A percentile compares a stretch with the other conserved stretches of the same genome.
Evolutionary conservation across 805 yeast species (phyloP).

Genomic region (Saccharomycopsis fibuligera): DNA sequence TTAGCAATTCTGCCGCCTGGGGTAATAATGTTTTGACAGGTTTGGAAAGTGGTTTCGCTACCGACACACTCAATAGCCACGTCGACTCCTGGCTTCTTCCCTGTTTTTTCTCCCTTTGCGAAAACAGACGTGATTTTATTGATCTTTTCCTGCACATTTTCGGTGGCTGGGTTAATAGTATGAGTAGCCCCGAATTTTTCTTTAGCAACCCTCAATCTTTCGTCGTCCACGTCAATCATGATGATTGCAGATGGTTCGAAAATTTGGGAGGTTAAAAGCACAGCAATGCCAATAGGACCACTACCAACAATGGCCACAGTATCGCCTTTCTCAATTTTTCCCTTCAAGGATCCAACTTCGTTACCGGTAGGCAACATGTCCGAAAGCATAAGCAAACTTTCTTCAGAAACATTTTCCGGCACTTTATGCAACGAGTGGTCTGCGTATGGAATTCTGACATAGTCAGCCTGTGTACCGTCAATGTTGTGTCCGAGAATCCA

Average conservation of each 20-base stretch:
- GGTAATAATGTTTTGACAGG: constrained; percentile 47
- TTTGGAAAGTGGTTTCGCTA: constrained; percentile 52
- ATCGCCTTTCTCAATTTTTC: constrained; percentile 47
- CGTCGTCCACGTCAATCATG: constrained; percentile 54
- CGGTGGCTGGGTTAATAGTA: constrained; percentile 43
- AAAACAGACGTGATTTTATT: constrained; percentile 27
- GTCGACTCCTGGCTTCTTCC: constrained; percentile 46
- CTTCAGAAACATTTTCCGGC: not conserved
- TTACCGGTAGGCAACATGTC: constrained; percentile 65
- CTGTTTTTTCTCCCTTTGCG: constrained; percentile 26
- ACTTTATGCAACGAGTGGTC: too few relatives aligned
- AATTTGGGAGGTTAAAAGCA: constrained; percentile 48
- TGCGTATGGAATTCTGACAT: too few relatives aligned
- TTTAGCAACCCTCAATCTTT: constrained; percentile 51
- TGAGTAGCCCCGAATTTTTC: constrained; percentile 54
- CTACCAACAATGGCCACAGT: constrained; percentile 59
- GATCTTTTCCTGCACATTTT: constrained; percentile 36
- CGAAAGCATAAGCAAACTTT: constrained; percentile 42
- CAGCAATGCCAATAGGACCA: constrained; percentile 62
- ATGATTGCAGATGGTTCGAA: constrained; percentile 51
- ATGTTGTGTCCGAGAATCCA: too few relatives aligned
- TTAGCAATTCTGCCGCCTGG: constrained; percentile 63
- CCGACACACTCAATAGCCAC: constrained; percentile 64
- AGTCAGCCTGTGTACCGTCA: too few relatives aligned
- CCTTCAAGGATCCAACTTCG: constrained; percentile 58